Evolutionary conservation across 495 filamentous ascomycete species (phyloP), one percentile per base, ranked within the genome.

Genomic region (Tuber magnatum): DNA sequence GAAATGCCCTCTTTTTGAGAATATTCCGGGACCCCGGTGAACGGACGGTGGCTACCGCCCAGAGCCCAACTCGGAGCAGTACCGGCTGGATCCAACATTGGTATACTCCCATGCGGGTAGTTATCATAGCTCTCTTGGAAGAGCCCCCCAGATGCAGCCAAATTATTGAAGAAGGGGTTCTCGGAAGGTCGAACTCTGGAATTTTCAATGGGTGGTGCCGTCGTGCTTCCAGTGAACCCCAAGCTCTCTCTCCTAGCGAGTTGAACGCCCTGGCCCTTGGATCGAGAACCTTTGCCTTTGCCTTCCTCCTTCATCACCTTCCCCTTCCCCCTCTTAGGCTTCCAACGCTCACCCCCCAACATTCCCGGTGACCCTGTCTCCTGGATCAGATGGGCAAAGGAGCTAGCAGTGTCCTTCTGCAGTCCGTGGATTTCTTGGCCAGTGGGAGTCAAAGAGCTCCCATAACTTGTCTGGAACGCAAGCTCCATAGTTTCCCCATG

Each of bases 321-420:
- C 20, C 39, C 3, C 22, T 22, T 6, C 48, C 65, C 43, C 10
- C 35, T 16, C 42, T 24, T 9, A 48, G 1, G 10, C 28, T 72
- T 68, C 40, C 2, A 70, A 77, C 18, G 46, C 48, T 39, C 73
- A 79, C 42, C 51, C 40, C 56, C 71, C 46, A 8, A 24, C 69
- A 22, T 8, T 6, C 35, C 51, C n/a, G 51, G n/a, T 1, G 51
- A 61, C 10, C n/a, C 51, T 28, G 7, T 61, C 51, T 32, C 51
- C 9, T 16, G 51, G 51, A n/a, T 14, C 51, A 61, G 51, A 32
- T 61, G 51, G 10, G 51, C n/a, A 12, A 32, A 28, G 51, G 51
- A 32, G n/a, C n/a, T 61, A 3, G n/a, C 5, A 28, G 51, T 5
- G 51, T 24, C 10, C 51, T 32, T 16, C n/a, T 16, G 51, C n/a